Evolutionary conservation across 495 filamentous ascomycete genomes (phyloP), one percentile per base, ranked within the genome.

Genomic region (Hypomontagnella monticulosa): DNA sequence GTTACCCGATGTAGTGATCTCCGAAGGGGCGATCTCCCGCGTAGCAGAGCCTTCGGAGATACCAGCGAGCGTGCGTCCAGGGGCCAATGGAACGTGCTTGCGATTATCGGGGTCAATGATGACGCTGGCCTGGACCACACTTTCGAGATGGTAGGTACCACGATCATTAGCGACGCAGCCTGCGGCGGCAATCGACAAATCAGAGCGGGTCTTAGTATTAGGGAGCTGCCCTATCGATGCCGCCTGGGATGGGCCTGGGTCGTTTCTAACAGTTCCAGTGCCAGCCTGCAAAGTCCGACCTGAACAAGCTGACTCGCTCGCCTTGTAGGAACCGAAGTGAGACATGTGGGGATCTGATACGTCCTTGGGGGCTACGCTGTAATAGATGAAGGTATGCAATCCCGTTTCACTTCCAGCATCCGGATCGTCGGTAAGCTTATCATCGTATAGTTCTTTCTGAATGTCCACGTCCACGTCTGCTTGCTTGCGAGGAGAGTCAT

Each of bases 401-500:
- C 23, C 49, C 14, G 58, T 58, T 63, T 68, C 55, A 55, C 36
- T 12, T 55, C 36, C 53, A 43, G 18, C 38, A 43, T 51, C 48
- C 19, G 36, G 49, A 50, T 36, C 42, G 23, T 57, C 37, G 33
- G 65, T 68, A 68, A 68, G 65, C 65, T 68, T 63, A 68, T 68
- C 12, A 32, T 55, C 49, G 59, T 63, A 62, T 55, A 49, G 18
- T 5, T 38, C n/a, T 30, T 14, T 23, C 34, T 41, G 33, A 3
- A 14, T 8, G 8, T 57, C 33, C 19, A 48, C 0, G 8, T 57
- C 33, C 19, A 48, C 0, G 18, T 32, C 33, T 43, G n/a, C 11
- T 46, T 19, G 3, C 16, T 51, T 23, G 36, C 9, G 20, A 27
- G 6, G 23, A 23, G 42, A 49, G 50, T 44, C 36, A 16, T 19